Evolutionary conservation across 108 stramenopile genomes (phyloP).

Genomic region (Cyclotella atomus): DNA sequence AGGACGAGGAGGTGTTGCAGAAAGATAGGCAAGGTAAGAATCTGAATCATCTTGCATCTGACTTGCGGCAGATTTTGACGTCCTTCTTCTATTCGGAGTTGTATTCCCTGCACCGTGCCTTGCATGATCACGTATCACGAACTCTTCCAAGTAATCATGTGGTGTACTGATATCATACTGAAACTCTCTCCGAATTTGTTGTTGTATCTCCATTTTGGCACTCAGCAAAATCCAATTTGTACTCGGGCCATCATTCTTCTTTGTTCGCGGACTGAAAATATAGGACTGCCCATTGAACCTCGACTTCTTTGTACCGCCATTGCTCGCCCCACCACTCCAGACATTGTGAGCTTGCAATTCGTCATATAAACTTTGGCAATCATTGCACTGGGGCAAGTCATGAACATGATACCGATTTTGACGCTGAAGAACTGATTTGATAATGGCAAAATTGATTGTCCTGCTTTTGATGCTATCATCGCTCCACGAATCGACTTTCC

Average conservation of each 20-base stretch:
- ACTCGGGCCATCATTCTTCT: slow-evolving; percentile 41
- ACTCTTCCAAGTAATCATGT: slow-evolving; percentile 48
- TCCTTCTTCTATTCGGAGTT: too few species aligned
- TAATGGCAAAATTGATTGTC: slow-evolving; percentile 48
- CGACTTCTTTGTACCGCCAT: slow-evolving; percentile 3
- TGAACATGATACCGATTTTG: slow-evolving; percentile 44
- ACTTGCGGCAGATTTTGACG: too few species aligned
- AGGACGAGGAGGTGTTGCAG: neutral
- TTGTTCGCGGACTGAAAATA: slow-evolving; percentile 51
- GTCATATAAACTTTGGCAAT: slow-evolving; percentile 41
- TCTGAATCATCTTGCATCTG: slow-evolving; percentile 1
- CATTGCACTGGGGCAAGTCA: slow-evolving; percentile 46
- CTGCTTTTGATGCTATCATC: slow-evolving; percentile 45
- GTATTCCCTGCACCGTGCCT: slow-evolving; percentile 14
- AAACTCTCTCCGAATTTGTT: slow-evolving; percentile 26
- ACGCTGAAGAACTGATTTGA: slow-evolving; percentile 54
- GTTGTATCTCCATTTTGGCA: slow-evolving; percentile 37
- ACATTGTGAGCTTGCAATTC: slow-evolving; percentile 33
- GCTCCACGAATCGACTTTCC: slow-evolving; percentile 37
- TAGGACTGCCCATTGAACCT: slow-evolving; percentile 38
- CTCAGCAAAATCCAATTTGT: slow-evolving; percentile 53
- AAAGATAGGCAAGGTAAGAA: slow-evolving; percentile 17
- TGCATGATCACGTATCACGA: slow-evolving; percentile 37
- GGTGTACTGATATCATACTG: neutral
- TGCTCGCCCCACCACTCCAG: slow-evolving; percentile 23